A percentile compares a stretch with the other conserved stretches of the same genome.
These are phyloP conservation scores for Phylloporus sp. DNA, from an alignment of 768 basidiomycete species.

Conservation along the genomic window DNA sequence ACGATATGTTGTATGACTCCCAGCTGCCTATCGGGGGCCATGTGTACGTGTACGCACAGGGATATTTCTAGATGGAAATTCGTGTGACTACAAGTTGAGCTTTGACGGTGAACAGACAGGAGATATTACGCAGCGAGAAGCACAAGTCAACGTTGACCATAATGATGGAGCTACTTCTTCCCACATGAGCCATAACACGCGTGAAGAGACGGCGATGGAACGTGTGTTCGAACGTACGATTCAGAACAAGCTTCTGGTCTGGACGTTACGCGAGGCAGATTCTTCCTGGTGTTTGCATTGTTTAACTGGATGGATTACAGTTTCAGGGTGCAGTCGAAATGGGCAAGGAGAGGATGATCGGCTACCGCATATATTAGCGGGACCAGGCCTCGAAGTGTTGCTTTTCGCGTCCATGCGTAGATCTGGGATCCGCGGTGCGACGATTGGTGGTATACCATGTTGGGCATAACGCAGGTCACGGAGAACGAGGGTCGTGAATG, in stretches of 20 bases:
- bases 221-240: neutral
- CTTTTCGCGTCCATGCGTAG: neutral
- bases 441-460: neutral
- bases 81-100: neutral
- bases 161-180: neutral
- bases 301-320: neutral
- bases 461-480: too few relatives aligned
- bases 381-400: neutral
- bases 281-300: too few relatives aligned
- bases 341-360: neutral
- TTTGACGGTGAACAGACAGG: neutral
- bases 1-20: neutral
- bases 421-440: conserved; percentile 1
- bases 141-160: too few relatives aligned
- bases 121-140: conserved; percentile 4
- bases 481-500: conserved; percentile 6
- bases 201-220: conserved; percentile 9
- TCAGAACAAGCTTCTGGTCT: neutral
- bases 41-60: conserved; percentile 9
- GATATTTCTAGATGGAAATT: neutral
- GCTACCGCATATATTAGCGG: neutral
- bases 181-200: neutral
- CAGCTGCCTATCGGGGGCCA: neutral
- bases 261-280: neutral
- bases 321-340: neutral